Conservation (phyloP, 805 yeast species). For the Metschnikowia corniflorae region DNA sequence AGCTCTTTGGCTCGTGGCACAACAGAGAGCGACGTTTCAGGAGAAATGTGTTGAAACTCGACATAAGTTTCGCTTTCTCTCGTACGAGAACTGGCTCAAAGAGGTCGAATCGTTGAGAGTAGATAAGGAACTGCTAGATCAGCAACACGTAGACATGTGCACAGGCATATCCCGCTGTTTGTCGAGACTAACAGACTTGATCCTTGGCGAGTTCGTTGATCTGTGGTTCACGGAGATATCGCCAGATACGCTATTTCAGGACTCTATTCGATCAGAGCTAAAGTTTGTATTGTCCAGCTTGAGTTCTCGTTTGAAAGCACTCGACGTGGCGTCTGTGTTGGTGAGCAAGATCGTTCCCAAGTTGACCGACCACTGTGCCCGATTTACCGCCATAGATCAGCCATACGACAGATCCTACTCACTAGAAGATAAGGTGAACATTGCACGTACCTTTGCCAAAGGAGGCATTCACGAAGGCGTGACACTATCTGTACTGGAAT, state of each 20-base stretch:
- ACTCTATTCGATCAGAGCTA: constrained; percentile 44
- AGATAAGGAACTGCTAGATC: too few species aligned
- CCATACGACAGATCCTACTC: constrained; percentile 22
- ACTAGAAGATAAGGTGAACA: constrained; percentile 36
- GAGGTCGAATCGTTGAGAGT: too few species aligned
- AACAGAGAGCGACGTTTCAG: too few species aligned
- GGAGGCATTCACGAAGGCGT: constrained; percentile 60
- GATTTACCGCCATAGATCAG: constrained; percentile 32
- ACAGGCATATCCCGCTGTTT: constrained; percentile 48
- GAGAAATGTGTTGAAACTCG: too few species aligned
- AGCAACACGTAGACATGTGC: too few species aligned
- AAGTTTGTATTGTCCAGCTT: constrained; percentile 40
- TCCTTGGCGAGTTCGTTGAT: constrained; percentile 51
- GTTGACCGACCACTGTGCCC: constrained; percentile 58
- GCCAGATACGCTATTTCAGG: constrained; percentile 24
- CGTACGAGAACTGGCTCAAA: too few species aligned
- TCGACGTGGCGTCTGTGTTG: constrained; percentile 56
- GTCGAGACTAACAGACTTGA: constrained; percentile 45
- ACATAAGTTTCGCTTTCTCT: too few species aligned
- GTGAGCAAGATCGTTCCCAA: constrained; percentile 61
- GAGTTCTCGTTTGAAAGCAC: constrained; percentile 34
- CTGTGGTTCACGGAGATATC: constrained; percentile 55
- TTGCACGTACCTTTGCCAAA: constrained; percentile 43
- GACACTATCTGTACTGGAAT: constrained; percentile 32
- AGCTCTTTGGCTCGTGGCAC: too few species aligned